These are phyloP conservation scores for Leishmania braziliensis DNA, from an alignment of 208 protist species.

Conservation along the genomic window DNA sequence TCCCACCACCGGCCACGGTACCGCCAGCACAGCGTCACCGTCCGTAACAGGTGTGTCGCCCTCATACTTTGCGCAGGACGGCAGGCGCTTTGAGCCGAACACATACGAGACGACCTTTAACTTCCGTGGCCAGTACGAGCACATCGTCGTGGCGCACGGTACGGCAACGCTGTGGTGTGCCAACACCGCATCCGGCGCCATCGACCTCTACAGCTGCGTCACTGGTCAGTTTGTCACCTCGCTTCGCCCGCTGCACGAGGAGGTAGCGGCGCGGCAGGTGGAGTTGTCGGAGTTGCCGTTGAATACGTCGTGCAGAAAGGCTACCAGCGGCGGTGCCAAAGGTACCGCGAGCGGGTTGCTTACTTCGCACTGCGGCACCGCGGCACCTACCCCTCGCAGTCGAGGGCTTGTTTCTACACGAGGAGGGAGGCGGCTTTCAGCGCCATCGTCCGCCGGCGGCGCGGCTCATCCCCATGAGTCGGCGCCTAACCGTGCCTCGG, in stretches of 20 bases:
- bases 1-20: not conserved
- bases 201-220: constrained; percentile 74
- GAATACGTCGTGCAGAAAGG: not conserved
- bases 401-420: constrained; percentile 10
- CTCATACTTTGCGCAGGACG: constrained; percentile 14
- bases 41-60: constrained; percentile 10
- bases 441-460: not conserved
- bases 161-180: constrained; percentile 69
- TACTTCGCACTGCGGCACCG: not conserved
- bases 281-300: constrained; percentile 20
- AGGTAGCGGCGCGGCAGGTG: constrained; percentile 11
- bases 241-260: constrained; percentile 26
- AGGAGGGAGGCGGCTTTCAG: not conserved
- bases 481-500: not conserved
- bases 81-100: constrained; percentile 39
- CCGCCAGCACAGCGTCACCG: not conserved
- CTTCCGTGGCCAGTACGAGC: constrained; percentile 47
- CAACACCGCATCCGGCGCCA: constrained; percentile 39
- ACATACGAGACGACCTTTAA: constrained; percentile 42
- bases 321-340: not conserved
- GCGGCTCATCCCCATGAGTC: not conserved
- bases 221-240: constrained; percentile 53
- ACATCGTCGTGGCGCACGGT: constrained; percentile 30
- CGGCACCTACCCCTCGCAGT: constrained; percentile 3
- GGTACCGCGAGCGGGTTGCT: not conserved